A percentile compares a stretch with the other conserved stretches of the same genome.
These are phyloP conservation scores for Yamadazyma siamensis DNA, from an alignment of 1,139 yeast genomes.

Conservation along the genomic window DNA sequence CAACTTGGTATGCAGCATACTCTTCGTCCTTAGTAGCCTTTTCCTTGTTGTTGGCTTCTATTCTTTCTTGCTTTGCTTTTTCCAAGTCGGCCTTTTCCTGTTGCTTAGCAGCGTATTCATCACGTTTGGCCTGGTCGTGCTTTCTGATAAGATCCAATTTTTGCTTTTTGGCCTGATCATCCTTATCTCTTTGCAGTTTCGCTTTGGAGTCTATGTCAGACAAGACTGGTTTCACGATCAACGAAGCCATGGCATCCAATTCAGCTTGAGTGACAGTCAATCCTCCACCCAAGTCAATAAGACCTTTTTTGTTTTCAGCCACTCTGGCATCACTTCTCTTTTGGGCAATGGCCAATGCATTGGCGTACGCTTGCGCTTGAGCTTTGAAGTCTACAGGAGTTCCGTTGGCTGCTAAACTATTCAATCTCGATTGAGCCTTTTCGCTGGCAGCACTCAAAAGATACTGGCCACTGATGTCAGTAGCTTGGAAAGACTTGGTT, in stretches of 20 bases:
- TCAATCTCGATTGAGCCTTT: conserved; percentile 53
- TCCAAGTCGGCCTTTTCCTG: conserved; percentile 39
- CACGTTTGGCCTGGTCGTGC: conserved; percentile 48
- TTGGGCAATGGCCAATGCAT: conserved; percentile 64
- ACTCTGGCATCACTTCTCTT: conserved; percentile 57
- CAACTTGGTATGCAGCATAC: conserved; percentile 27
- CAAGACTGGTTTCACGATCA: conserved; percentile 82
- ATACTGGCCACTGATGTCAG: conserved; percentile 48
- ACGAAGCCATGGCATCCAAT: conserved; percentile 76
- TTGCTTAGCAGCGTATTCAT: conserved; percentile 48
- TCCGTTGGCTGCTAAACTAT: conserved; percentile 28
- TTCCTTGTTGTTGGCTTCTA: conserved; percentile 35
- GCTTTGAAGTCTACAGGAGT: conserved; percentile 34
- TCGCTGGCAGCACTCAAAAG: conserved; percentile 61
- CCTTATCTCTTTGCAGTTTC: conserved; percentile 64
- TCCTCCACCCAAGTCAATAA: conserved; percentile 87
- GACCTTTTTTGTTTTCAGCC: conserved; percentile 44
- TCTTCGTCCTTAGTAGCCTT: conserved; percentile 40
- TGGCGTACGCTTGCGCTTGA: conserved; percentile 44
- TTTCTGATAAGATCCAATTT: conserved; percentile 30
- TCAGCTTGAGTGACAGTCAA: conserved; percentile 72
- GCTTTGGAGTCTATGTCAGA: conserved; percentile 73
- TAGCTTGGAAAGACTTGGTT: conserved; percentile 34
- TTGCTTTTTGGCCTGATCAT: conserved; percentile 32
- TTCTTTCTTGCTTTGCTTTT: conserved; percentile 36